Conservation (phyloP, 805 yeast genomes). For the Limtongozyma cylindracea region DNA sequence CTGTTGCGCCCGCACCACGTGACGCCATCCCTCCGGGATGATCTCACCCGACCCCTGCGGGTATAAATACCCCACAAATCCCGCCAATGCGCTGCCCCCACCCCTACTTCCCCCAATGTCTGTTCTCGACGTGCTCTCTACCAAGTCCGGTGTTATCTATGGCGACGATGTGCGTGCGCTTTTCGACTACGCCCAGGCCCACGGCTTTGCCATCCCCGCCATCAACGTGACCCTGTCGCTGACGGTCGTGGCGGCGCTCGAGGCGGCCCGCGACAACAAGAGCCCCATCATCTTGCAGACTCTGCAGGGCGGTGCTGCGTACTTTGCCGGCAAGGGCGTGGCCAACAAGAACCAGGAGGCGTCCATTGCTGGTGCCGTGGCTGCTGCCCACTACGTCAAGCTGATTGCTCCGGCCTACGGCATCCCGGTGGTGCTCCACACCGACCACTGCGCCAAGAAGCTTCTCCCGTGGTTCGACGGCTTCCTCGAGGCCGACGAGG, state of each 20-base stretch:
- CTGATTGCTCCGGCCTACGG: conserved; percentile 91
- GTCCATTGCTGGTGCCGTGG: conserved; percentile 81
- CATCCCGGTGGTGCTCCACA: conserved; percentile 88
- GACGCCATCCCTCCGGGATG: too few species aligned
- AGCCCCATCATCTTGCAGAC: conserved; percentile 94
- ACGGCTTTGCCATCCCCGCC: conserved; percentile 95
- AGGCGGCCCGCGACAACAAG: conserved; percentile 20
- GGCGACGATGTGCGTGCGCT: conserved; percentile 84
- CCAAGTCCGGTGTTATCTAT: conserved; percentile 95
- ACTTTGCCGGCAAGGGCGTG: conserved; percentile 99
- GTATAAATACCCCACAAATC: too few species aligned
- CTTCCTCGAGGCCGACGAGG: conserved; percentile 92
- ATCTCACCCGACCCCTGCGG: too few species aligned
- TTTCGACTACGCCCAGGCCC: conserved; percentile 80
- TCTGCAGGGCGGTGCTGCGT: conserved; percentile 99
- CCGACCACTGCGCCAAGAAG: conserved; percentile 98
- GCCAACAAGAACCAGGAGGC: conserved; percentile 83
- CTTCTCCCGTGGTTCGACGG: conserved; percentile 98
- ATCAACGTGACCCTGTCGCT: conserved; percentile 96
- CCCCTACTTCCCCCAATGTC: too few species aligned
- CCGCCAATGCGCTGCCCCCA: too few species aligned
- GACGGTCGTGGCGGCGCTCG: conserved; percentile 38
- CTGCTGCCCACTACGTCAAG: conserved; percentile 96
- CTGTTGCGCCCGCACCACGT: too few species aligned
- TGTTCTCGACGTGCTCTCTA: too few species aligned